Conservation (phyloP, 2,329 filamentous ascomycete genomes). For the Penicillium sp. region DNA sequence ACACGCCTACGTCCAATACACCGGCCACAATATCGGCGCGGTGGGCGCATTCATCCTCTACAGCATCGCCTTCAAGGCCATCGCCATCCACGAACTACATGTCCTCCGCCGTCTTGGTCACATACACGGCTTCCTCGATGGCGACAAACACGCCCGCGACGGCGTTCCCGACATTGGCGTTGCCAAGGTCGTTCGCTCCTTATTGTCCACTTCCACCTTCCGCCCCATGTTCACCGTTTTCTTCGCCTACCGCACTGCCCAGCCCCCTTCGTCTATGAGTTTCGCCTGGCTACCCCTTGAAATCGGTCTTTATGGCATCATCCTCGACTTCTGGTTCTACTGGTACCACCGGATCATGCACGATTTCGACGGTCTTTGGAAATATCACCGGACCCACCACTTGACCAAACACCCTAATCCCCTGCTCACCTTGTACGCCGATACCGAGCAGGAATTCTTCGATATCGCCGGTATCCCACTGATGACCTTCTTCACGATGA, state of each 20-base stretch:
- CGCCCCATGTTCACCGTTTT: conserved; percentile 34
- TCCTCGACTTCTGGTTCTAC: conserved; percentile 37
- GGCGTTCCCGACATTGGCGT: conserved; percentile 33
- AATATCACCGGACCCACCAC: conserved; percentile 34
- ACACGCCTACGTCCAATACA: conserved; percentile 28
- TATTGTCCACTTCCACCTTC: conserved; percentile 30
- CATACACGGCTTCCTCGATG: conserved; percentile 31
- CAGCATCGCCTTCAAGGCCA: conserved; percentile 28
- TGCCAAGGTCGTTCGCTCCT: conserved; percentile 29
- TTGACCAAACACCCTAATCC: conserved; percentile 34
- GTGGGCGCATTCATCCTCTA: conserved; percentile 30
- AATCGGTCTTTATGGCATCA: conserved; percentile 29
- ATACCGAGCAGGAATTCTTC: conserved; percentile 32
- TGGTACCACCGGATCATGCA: conserved; percentile 36
- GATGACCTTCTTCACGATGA: conserved; percentile 29
- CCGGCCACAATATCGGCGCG: conserved; percentile 27
- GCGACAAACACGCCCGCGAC: conserved; percentile 33
- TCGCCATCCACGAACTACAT: conserved; percentile 32
- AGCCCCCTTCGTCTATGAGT: conserved; percentile 24
- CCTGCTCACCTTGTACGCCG: conserved; percentile 31
- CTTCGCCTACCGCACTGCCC: conserved; percentile 24
- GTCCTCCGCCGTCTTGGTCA: conserved; percentile 32
- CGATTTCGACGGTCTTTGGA: conserved; percentile 28
- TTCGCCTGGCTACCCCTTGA: conserved; percentile 31
- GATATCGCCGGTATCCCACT: conserved; percentile 32